Percentiles rank a stretch among this genome's conserved stretches.
Evolutionary conservation across 768 basidiomycete species (phyloP).

Genomic region (Asterophora lycoperdoides): DNA sequence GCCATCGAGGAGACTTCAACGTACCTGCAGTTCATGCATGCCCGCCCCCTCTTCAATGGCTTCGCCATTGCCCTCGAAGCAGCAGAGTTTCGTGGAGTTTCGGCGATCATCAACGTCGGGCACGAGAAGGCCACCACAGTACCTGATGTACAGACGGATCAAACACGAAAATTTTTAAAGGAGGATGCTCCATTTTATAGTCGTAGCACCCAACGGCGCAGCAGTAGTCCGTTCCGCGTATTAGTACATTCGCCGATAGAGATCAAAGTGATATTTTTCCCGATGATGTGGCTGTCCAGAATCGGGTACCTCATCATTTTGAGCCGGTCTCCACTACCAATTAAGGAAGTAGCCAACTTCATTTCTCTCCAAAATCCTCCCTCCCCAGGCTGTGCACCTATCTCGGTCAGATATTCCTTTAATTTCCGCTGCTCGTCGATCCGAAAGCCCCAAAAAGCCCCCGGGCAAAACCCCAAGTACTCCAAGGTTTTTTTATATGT

Average conservation of each 20-base stretch:
- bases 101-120: constrained; percentile 36
- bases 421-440: neutral
- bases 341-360: neutral
- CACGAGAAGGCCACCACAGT: constrained; percentile 18
- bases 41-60: constrained; percentile 50
- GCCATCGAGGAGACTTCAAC: constrained; percentile 11
- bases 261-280: neutral
- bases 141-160: constrained; percentile 34
- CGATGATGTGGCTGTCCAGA: constrained; percentile 13
- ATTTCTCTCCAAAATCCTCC: neutral
- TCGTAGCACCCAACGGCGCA: constrained; percentile 12
- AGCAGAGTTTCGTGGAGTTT: constrained; percentile 28
- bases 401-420: neutral
- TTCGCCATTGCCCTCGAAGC: constrained; percentile 30
- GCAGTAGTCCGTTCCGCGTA: neutral
- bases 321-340: constrained; percentile 5
- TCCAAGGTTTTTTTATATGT: too few relatives aligned
- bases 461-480: neutral
- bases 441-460: neutral
- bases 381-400: neutral
- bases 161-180: constrained; percentile 22
- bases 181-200: constrained; percentile 34
- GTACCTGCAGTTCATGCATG: constrained; percentile 52
- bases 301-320: constrained; percentile 7
- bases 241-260: neutral